Conservation (phyloP, 2,329 filamentous ascomycete species). For the Xylaria sp. region DNA sequence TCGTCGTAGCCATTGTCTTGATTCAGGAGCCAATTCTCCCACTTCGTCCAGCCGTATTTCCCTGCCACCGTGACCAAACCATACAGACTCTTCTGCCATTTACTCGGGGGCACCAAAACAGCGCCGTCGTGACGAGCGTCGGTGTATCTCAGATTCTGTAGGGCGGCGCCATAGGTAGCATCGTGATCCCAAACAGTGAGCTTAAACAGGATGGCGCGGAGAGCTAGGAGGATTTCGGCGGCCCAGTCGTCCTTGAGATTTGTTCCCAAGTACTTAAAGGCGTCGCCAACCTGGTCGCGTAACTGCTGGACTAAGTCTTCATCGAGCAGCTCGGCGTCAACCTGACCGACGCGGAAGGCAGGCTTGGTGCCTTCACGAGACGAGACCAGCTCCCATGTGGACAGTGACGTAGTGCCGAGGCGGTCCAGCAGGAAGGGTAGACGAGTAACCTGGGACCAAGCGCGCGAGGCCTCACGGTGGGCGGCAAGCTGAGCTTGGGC, state of each 20-base stretch:
- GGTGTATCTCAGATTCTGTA: constrained; percentile 91
- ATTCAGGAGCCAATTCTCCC: constrained; percentile 86
- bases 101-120: constrained; percentile 76
- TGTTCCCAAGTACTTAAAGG: constrained; percentile 82
- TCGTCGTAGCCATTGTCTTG: constrained; percentile 80
- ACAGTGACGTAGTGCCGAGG: constrained; percentile 60
- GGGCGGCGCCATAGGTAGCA: constrained; percentile 89
- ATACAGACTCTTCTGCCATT: constrained; percentile 84
- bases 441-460: constrained; percentile 65
- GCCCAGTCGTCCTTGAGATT: constrained; percentile 87
- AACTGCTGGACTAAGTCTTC: constrained; percentile 90
- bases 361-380: constrained; percentile 83
- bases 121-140: constrained; percentile 77
- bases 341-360: constrained; percentile 92
- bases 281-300: constrained; percentile 86
- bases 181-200: constrained; percentile 96
- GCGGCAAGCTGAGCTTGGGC: constrained; percentile 66
- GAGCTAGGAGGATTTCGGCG: constrained; percentile 80
- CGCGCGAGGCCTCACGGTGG: constrained; percentile 63
- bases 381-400: constrained; percentile 76
- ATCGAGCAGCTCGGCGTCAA: constrained; percentile 94
- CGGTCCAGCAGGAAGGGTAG: constrained; percentile 72
- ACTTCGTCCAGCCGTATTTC: constrained; percentile 89
- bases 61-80: constrained; percentile 88
- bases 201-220: constrained; percentile 89